These are phyloP conservation scores for Salvia splendens DNA, from an alignment of 257 asterid genomes.

Conservation along the genomic window DNA sequence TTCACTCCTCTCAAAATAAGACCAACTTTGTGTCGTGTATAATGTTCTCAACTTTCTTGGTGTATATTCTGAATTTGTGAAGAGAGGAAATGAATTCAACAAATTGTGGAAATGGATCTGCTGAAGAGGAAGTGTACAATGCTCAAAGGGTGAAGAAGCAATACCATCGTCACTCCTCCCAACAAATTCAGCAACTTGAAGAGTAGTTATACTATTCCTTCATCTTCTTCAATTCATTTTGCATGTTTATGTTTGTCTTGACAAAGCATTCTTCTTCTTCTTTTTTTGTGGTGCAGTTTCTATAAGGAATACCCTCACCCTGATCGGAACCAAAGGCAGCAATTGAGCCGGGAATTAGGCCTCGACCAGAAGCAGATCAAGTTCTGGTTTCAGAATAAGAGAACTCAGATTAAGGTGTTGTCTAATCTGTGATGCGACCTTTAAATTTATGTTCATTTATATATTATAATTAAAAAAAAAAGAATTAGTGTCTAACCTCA, in stretches of 20 bases:
- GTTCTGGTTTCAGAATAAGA: constrained; percentile 78
- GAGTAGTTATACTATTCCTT: constrained; percentile 40
- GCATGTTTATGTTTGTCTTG: too few species aligned
- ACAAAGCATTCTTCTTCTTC: too few species aligned
- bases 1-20: too few species aligned
- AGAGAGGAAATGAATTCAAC: constrained; percentile 41
- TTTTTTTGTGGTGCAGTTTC: constrained; percentile 43
- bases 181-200: constrained; percentile 69
- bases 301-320: constrained; percentile 64
- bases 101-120: constrained; percentile 46
- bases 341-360: constrained; percentile 50
- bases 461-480: too few species aligned
- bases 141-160: constrained; percentile 47
- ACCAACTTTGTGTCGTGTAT: neutral
- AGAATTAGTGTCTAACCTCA: too few species aligned
- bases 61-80: constrained; percentile 26
- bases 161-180: constrained; percentile 57
- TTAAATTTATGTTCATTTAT: neutral
- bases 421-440: constrained; percentile 1
- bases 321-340: constrained; percentile 55
- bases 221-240: neutral
- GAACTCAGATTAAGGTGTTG: constrained; percentile 59
- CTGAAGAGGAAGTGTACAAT: constrained; percentile 46
- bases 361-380: constrained; percentile 64
- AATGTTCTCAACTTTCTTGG: neutral